Conservation (phyloP, 2,329 filamentous ascomycete species). For the Diaporthe sp. region DNA sequence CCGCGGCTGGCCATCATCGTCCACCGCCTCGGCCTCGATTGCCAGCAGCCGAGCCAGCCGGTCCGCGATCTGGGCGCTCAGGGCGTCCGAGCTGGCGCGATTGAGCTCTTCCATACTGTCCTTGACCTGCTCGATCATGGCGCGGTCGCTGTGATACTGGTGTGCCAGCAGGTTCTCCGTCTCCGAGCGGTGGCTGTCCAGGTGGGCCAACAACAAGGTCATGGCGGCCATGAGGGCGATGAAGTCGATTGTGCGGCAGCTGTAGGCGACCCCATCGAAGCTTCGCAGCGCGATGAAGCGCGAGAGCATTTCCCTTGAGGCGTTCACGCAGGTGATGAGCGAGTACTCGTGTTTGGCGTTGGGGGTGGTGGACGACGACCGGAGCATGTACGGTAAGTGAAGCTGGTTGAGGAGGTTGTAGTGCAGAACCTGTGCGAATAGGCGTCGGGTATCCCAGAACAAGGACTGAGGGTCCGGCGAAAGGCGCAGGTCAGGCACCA, state of each 20-base stretch:
- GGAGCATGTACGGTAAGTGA: slow-evolving; percentile 50
- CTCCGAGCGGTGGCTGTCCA: slow-evolving; percentile 45
- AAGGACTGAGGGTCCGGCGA: slow-evolving; percentile 30
- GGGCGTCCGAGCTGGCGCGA: slow-evolving; percentile 44
- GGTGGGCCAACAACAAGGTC: slow-evolving; percentile 52
- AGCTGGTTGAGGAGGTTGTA: slow-evolving; percentile 50
- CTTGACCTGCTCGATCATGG: slow-evolving; percentile 51
- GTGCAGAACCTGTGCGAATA: slow-evolving; percentile 48
- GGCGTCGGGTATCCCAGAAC: slow-evolving; percentile 44
- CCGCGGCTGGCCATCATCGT: neutral
- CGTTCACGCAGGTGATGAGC: slow-evolving; percentile 50
- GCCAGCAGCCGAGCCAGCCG: slow-evolving; percentile 48
- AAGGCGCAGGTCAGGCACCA: slow-evolving; percentile 41
- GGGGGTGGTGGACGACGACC: slow-evolving; percentile 28
- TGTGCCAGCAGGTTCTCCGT: slow-evolving; percentile 50
- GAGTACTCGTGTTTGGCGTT: slow-evolving; percentile 45
- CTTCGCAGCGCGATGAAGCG: slow-evolving; percentile 50
- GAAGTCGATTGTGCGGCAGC: slow-evolving; percentile 52
- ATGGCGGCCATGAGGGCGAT: slow-evolving; percentile 52
- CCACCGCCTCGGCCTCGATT: slow-evolving; percentile 40
- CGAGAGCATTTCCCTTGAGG: slow-evolving; percentile 51
- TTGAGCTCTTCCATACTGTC: slow-evolving; percentile 50
- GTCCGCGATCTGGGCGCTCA: slow-evolving; percentile 46
- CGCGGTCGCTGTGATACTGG: slow-evolving; percentile 54
- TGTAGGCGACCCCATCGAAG: slow-evolving; percentile 46